Evolutionary conservation across 108 stramenopile species (phyloP), one percentile per base, ranked within the genome.

Genomic region (Pseudonitzschia pungens): DNA sequence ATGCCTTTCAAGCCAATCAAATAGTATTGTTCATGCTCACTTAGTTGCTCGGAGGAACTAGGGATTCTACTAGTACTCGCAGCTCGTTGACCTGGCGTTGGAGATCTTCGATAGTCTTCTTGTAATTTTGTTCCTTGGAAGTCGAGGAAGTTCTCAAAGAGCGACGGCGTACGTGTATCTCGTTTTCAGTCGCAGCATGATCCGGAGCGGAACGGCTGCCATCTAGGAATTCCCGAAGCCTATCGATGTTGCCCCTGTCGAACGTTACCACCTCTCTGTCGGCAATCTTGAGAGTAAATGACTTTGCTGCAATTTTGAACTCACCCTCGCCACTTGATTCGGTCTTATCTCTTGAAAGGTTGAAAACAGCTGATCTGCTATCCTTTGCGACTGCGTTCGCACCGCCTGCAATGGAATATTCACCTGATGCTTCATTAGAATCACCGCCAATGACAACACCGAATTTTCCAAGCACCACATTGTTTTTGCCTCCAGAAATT

Each of bases 321-420:
- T 57, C 24, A 4, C 56, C 22, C 6, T 57, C 56, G 29, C 29
- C n/a, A 10, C 29, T 57, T 7, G 56, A 57, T 57, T 27, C 27
- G 14, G 26, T 24, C 14, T 57, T 7, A 57, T 57, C 29, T 4
- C 8, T 7, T 24, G 29, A 8, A 12, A 58, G 16, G n/a, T 58
- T 58, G 29, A 58, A 28, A 58, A 58, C 57, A 58, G 29, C 29
- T 0, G 57, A 31, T 0, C 57, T 21, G 27, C n/a, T 31, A 14
- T 22, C 29, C 27, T 58, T 58, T 26, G 57, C 57, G 29, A 58
- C 14, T 22, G 57, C 27, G 9, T 31, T 31, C 3, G 7, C 9
- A 26, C 57, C 57, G 27, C 27, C 29, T 4, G 57, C 57, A 9
- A 58, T 58, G 27, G 57, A 28, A 58, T 58, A 58, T n/a, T 58